Conservation (phyloP, 805 yeast species). For the Cyberlindnera saturnus region DNA sequence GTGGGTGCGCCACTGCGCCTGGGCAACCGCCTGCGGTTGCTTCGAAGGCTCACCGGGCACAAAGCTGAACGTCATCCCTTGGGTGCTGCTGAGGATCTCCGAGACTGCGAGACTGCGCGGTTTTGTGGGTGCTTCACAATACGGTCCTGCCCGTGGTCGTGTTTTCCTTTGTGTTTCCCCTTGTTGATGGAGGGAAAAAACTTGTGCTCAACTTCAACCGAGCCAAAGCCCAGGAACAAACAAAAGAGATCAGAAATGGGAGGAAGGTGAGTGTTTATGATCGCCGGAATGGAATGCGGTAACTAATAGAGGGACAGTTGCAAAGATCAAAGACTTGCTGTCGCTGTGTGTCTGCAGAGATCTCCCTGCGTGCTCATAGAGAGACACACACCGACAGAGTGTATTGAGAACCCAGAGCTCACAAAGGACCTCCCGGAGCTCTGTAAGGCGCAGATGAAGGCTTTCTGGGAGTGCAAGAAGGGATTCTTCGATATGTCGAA, state of each 20-base stretch:
- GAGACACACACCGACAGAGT: constrained; percentile 83
- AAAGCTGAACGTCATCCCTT: constrained; percentile 58
- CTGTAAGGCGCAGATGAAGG: constrained; percentile 76
- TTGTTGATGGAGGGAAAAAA: background rate
- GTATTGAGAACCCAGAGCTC: constrained; percentile 76
- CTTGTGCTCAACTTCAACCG: background rate
- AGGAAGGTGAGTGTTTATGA: constrained; percentile 37
- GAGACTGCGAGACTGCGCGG: background rate
- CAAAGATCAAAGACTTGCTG: constrained; percentile 89
- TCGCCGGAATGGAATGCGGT: background rate
- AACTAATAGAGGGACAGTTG: constrained; percentile 47
- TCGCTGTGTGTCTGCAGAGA: constrained; percentile 91
- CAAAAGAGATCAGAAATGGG: constrained; percentile 33
- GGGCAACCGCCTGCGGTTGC: constrained; percentile 47
- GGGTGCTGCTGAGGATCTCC: background rate
- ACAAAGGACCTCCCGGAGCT: constrained; percentile 76
- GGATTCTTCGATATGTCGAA: constrained; percentile 91
- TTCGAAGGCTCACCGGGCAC: constrained; percentile 83
- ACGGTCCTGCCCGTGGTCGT: too few species aligned
- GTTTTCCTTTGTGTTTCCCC: background rate
- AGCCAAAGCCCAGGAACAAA: background rate
- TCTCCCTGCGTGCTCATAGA: constrained; percentile 94
- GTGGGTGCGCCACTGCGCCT: constrained; percentile 59
- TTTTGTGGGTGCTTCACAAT: too few species aligned
- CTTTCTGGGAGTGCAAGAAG: constrained; percentile 84